Evolutionary conservation across 441 rosid genomes (phyloP).

Genomic region (Croton setiger): DNA sequence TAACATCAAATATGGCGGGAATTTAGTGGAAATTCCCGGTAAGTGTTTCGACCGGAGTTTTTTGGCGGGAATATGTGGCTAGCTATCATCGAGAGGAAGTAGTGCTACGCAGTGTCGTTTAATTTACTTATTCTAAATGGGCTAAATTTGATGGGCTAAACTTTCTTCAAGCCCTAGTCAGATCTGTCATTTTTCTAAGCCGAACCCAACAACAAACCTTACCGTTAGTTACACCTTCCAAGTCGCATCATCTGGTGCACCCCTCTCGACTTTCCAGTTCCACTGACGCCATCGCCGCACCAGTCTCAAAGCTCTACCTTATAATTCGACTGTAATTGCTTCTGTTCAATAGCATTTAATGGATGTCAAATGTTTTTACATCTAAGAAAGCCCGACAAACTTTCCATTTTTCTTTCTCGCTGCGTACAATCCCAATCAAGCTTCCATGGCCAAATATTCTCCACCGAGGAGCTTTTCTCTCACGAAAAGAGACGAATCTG

Average conservation of each 20-base stretch:
- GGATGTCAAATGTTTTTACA: slow-evolving; percentile 30
- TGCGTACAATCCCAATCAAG: slow-evolving; percentile 3
- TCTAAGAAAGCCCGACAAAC: slow-evolving; percentile 17
- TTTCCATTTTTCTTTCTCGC: slow-evolving; percentile 12
- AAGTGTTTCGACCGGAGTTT: slow-evolving; percentile 13
- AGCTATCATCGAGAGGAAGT: not conserved
- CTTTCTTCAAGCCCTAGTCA: not conserved
- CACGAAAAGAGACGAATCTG: slow-evolving; percentile 27
- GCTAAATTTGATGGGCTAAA: not conserved
- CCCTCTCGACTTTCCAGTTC: slow-evolving; percentile 6
- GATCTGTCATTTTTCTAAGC: not conserved
- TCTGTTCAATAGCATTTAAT: slow-evolving; percentile 2
- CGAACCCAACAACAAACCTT: not conserved
- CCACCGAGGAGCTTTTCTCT: slow-evolving; percentile 32
- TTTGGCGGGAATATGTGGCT: slow-evolving; percentile 46
- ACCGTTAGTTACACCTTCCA: not conserved
- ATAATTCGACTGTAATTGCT: not conserved
- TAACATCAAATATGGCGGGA: slow-evolving; percentile 36
- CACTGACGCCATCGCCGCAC: slow-evolving; percentile 2
- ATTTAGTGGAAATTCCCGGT: slow-evolving; percentile 28
- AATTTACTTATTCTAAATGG: not conserved
- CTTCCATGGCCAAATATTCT: slow-evolving; percentile 39
- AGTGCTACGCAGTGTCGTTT: not conserved
- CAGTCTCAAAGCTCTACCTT: slow-evolving; percentile 2
- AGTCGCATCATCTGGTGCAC: not conserved